A percentile compares a stretch with the other conserved stretches of the same genome.
These are phyloP conservation scores for Bryum argenteum DNA, from an alignment of 225 moss, liverwort and hornwort genomes.

Conservation along the genomic window DNA sequence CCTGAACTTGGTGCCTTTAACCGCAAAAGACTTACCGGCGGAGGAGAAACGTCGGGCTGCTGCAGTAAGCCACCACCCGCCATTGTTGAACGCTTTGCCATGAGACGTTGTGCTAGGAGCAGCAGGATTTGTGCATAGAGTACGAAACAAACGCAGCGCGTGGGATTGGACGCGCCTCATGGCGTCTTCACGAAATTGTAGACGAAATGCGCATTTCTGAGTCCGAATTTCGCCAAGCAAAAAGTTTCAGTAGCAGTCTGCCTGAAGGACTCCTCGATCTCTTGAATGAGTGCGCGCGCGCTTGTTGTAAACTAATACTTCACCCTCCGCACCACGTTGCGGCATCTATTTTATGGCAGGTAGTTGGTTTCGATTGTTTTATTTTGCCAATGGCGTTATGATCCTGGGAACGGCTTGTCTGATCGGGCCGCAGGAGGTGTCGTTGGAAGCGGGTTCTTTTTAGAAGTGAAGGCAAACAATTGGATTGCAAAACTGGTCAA, in stretches of 20 bases:
- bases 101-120: neutral
- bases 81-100: neutral
- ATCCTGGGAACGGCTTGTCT: too few relatives aligned
- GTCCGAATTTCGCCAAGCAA: neutral
- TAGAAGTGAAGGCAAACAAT: too few relatives aligned
- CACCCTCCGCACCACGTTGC: too few relatives aligned
- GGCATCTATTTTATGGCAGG: too few relatives aligned
- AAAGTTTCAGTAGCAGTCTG: neutral
- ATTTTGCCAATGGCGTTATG: too few relatives aligned
- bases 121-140: slow-evolving; percentile 15
- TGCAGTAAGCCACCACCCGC: slow-evolving; percentile 29
- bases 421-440: too few relatives aligned
- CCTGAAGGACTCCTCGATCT: neutral
- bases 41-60: slow-evolving; percentile 32
- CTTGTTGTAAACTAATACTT: too few relatives aligned
- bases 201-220: slow-evolving; percentile 16
- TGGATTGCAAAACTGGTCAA: too few relatives aligned
- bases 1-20: neutral
- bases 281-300: neutral
- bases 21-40: slow-evolving; percentile 48
- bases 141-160: slow-evolving; percentile 31
- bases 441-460: too few relatives aligned
- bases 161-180: slow-evolving; percentile 41
- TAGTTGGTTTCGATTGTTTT: too few relatives aligned
- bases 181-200: slow-evolving; percentile 20